These are phyloP conservation scores for Dactylonectria macrodidyma DNA, from an alignment of 2,329 filamentous ascomycete species.

Conservation along the genomic window DNA sequence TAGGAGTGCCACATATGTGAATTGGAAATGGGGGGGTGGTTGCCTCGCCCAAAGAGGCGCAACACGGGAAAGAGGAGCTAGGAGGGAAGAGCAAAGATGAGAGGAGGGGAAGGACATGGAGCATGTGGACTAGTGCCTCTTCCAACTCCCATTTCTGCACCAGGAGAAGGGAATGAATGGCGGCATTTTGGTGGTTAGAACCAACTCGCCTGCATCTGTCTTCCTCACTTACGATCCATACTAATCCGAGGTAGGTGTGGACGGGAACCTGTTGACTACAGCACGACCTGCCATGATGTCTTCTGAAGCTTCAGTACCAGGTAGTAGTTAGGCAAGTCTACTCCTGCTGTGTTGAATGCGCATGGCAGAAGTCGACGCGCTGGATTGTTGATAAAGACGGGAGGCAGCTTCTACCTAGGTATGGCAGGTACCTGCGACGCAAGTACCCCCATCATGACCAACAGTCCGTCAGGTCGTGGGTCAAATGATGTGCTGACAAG, in stretches of 20 bases:
- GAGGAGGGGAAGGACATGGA: slow-evolving; percentile 3
- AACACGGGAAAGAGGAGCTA: slow-evolving; percentile 31
- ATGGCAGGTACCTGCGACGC: background rate
- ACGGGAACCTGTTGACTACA: too few relatives aligned
- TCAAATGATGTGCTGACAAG: slow-evolving; percentile 23
- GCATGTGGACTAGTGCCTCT: background rate
- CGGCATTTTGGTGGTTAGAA: too few relatives aligned
- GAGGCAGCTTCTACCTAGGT: too few relatives aligned
- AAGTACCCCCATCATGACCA: slow-evolving; percentile 22
- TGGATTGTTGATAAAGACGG: background rate
- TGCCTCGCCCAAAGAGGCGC: slow-evolving; percentile 35
- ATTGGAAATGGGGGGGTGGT: slow-evolving; percentile 34
- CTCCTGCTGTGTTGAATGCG: too few relatives aligned
- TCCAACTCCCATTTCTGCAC: background rate
- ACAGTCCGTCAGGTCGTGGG: slow-evolving; percentile 6
- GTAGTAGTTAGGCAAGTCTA: background rate
- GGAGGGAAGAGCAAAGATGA: slow-evolving; percentile 6
- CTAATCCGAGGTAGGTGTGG: too few relatives aligned
- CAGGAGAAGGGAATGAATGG: background rate
- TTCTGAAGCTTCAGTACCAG: too few relatives aligned
- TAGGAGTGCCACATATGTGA: slow-evolving; percentile 42
- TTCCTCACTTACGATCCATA: too few relatives aligned
- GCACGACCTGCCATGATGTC: too few relatives aligned
- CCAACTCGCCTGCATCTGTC: too few relatives aligned
- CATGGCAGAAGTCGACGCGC: background rate